A percentile compares a stretch with the other conserved stretches of the same genome.
Evolutionary conservation across 2,329 filamentous ascomycete species (phyloP).

Genomic region (Penicillium capsulatum): DNA sequence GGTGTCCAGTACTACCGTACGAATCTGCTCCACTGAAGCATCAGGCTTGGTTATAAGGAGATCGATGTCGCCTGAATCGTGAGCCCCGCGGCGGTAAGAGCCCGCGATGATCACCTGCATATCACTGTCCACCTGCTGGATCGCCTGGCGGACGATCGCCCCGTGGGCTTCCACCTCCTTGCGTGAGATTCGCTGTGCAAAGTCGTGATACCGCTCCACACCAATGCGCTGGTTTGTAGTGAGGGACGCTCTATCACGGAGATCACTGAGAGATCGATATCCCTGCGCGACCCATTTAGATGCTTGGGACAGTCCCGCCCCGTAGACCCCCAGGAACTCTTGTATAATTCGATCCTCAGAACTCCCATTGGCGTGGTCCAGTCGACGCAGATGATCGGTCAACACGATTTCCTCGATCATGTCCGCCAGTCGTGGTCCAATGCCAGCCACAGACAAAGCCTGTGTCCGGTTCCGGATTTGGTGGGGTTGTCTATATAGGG

Average conservation of each 20-base stretch:
- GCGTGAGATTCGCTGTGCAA: slow-evolving; percentile 73
- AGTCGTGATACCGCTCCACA: slow-evolving; percentile 73
- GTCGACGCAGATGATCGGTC: slow-evolving; percentile 65
- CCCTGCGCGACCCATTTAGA: slow-evolving; percentile 73
- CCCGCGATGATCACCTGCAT: slow-evolving; percentile 74
- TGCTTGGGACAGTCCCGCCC: slow-evolving; percentile 67
- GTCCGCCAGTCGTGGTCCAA: slow-evolving; percentile 68
- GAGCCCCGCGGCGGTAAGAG: slow-evolving; percentile 76
- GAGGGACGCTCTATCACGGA: slow-evolving; percentile 59
- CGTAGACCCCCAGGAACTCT: slow-evolving; percentile 73
- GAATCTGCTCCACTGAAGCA: slow-evolving; percentile 56
- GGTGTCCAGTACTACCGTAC: slow-evolving; percentile 56
- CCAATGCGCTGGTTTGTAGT: slow-evolving; percentile 69
- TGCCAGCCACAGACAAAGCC: slow-evolving; percentile 62
- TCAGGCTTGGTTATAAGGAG: slow-evolving; percentile 70
- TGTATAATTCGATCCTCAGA: slow-evolving; percentile 62
- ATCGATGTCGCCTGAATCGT: slow-evolving; percentile 76
- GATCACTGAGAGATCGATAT: slow-evolving; percentile 67
- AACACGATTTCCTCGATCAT: slow-evolving; percentile 88
- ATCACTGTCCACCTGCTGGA: slow-evolving; percentile 56
- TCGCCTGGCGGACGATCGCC: slow-evolving; percentile 56
- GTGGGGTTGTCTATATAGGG: slow-evolving; percentile 60
- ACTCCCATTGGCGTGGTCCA: slow-evolving; percentile 67
- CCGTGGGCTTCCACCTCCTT: slow-evolving; percentile 69
- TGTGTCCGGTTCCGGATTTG: slow-evolving; percentile 66